Base-by-base conservation (phyloP, 2,329 filamentous ascomycete species). In the Epicoccum nigrum region DNA sequence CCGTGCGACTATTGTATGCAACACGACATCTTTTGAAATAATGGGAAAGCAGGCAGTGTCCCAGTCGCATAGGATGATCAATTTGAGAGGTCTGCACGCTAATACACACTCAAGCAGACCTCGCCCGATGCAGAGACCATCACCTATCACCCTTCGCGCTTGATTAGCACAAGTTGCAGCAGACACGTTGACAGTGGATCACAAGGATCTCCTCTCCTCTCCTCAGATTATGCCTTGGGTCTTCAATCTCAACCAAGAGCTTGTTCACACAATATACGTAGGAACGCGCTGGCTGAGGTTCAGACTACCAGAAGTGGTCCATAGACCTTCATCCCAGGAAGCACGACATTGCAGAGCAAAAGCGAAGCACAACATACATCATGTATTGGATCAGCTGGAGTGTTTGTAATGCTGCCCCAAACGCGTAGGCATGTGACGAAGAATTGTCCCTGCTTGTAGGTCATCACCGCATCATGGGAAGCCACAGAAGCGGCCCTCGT, bases 391-490 rank as follows among this genome's bases (percentile, higher is more conserved):
- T 37, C 33, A 17, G 13, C 4, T 9, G 23, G 6, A 25, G 23
- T 25, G 3, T 7, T 5, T 30, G n/a, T n/a, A n/a, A n/a, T 32
- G 33, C 39, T 45, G 56, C 50, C 51, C 55, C 51, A 49, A 54
- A 42, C 61, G 58, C 58, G 55, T 52, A 47, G 45, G 60, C 64
- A 61, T 60, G 66, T 68, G 60, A 66, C 58, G 56, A 70, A 62
- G 55, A 55, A 62, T 74, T 85, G 83, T 86, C 73, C 79, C 83
- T 81, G 76, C 81, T 82, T 77, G 79, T 78, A 86, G 84, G 84
- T 87, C 83, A 83, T 85, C 84, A 82, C 76, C 83, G 77, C 73
- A 78, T 87, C 85, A 82, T 87, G 85, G 85, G 79, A 79, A 79
- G 79, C 80, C 77, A 72, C 77, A 69, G 74, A 74, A 72, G 77